Percentiles rank a stretch among this genome's conserved stretches.
These are phyloP conservation scores for Ganoderma sinense DNA, from an alignment of 1,284 basidiomycete species.

Conservation along the genomic window DNA sequence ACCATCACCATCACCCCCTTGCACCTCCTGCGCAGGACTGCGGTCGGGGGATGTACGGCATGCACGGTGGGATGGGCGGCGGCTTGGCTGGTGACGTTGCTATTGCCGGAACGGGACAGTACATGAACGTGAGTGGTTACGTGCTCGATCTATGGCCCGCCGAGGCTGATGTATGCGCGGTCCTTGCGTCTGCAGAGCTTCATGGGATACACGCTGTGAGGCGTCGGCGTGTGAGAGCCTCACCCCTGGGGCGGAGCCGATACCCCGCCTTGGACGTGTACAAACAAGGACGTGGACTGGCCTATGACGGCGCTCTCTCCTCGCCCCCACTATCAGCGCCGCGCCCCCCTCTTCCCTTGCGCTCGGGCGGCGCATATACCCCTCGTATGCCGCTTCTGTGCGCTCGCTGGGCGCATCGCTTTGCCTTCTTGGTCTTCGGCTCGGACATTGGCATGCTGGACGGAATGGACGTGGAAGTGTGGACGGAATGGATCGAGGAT, in stretches of 20 bases:
- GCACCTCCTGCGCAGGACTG: slow-evolving; percentile 16
- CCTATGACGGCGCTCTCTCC: slow-evolving; percentile 15
- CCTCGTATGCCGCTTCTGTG: slow-evolving; percentile 8
- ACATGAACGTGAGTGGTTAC: slow-evolving; percentile 27
- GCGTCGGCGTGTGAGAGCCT: background rate
- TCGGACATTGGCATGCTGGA: slow-evolving; percentile 6
- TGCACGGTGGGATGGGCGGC: slow-evolving; percentile 14
- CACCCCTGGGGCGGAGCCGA: background rate
- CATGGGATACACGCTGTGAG: slow-evolving; percentile 15
- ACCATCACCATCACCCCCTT: slow-evolving; percentile 5
- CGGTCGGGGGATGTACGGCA: slow-evolving; percentile 21
- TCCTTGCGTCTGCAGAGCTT: background rate
- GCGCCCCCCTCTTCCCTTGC: slow-evolving; percentile 10
- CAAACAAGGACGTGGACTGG: slow-evolving; percentile 12
- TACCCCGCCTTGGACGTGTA: slow-evolving; percentile 18
- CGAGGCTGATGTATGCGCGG: slow-evolving; percentile 3
- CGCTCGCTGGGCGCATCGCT: slow-evolving; percentile 10
- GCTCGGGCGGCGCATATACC: slow-evolving; percentile 4
- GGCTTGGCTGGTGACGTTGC: slow-evolving; percentile 21
- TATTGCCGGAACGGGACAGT: slow-evolving; percentile 26
- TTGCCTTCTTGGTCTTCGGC: slow-evolving; percentile 3
- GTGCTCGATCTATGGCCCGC: background rate
- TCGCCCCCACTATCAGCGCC: slow-evolving; percentile 19
- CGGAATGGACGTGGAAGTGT: slow-evolving; percentile 1
- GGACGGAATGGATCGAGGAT: slow-evolving; percentile 18